Evolutionary conservation across 441 rosid species (phyloP).

Genomic region (Daphne laureola): DNA sequence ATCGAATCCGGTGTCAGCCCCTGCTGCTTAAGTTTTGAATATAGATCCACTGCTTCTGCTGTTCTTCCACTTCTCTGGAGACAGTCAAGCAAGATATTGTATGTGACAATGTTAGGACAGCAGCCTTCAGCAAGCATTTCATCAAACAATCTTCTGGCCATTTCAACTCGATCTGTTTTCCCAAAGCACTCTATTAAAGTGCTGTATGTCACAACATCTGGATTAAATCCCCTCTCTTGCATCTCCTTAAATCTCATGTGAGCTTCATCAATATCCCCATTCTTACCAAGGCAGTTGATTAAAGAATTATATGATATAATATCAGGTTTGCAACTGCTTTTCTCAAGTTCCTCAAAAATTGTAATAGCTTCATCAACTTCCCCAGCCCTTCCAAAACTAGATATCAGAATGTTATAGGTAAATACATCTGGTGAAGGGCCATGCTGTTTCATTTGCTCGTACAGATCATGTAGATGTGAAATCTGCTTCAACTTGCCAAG

Average conservation of each 20-base stretch:
- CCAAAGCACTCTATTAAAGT: slow-evolving; percentile 94
- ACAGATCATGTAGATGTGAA: slow-evolving; percentile 65
- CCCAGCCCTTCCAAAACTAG: slow-evolving; percentile 73
- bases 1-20: slow-evolving; percentile 85
- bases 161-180: slow-evolving; percentile 80
- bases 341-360: slow-evolving; percentile 79
- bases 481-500: slow-evolving; percentile 72
- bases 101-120: slow-evolving; percentile 77
- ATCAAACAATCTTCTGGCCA: slow-evolving; percentile 76
- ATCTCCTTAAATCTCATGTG: slow-evolving; percentile 90
- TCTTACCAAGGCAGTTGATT: slow-evolving; percentile 88
- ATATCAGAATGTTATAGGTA: slow-evolving; percentile 78
- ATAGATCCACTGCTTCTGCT: slow-evolving; percentile 81
- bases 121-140: slow-evolving; percentile 81
- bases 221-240: slow-evolving; percentile 78
- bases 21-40: slow-evolving; percentile 69
- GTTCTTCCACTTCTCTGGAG: slow-evolving; percentile 79
- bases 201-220: slow-evolving; percentile 91
- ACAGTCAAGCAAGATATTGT: slow-evolving; percentile 84
- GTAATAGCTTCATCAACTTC: slow-evolving; percentile 57
- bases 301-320: slow-evolving; percentile 77
- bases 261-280: slow-evolving; percentile 90
- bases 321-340: slow-evolving; percentile 61
- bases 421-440: slow-evolving; percentile 75
- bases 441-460: slow-evolving; percentile 57